Evolutionary conservation across 106 monocot genomes (phyloP).

Genomic region (Dendrobium chrysotoxum): DNA sequence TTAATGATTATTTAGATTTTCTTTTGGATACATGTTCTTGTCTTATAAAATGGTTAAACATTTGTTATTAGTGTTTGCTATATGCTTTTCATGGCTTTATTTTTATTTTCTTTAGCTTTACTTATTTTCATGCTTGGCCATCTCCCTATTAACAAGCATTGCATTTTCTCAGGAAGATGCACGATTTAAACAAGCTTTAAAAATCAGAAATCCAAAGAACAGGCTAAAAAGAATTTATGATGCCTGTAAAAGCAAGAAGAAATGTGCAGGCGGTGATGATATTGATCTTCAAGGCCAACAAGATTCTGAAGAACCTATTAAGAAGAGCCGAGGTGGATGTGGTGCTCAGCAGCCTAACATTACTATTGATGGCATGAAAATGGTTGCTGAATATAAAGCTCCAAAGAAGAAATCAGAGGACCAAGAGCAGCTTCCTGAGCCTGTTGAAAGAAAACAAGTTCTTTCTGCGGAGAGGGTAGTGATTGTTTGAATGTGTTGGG

Average conservation of each 20-base stretch:
- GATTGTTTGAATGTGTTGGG: background rate
- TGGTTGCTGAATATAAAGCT: constrained; percentile 96
- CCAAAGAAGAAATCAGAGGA: constrained; percentile 94
- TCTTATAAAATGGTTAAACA: background rate
- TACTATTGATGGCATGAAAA: constrained; percentile 97
- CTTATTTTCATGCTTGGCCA: background rate
- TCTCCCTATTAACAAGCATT: background rate
- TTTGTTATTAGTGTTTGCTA: background rate
- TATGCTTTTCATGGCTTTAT: background rate
- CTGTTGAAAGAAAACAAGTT: constrained; percentile 89
- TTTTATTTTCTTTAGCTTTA: background rate
- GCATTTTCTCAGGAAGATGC: constrained; percentile 58
- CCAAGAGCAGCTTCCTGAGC: constrained; percentile 94
- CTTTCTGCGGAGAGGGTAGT: constrained; percentile 93
- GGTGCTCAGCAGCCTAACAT: constrained; percentile 98
- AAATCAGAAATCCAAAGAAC: constrained; percentile 90
- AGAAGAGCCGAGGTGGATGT: constrained; percentile 84
- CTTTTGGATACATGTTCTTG: background rate
- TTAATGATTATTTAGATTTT: background rate
- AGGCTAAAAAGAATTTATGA: constrained; percentile 91
- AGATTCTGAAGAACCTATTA: constrained; percentile 76
- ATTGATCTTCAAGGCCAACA: constrained; percentile 76
- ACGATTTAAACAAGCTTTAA: constrained; percentile 82
- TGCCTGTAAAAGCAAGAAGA: constrained; percentile 92
- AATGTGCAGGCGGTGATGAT: constrained; percentile 91